phyloP scores from a whole-genome alignment of 345 rosid species.

The Eucalyptus marginata region DNA sequence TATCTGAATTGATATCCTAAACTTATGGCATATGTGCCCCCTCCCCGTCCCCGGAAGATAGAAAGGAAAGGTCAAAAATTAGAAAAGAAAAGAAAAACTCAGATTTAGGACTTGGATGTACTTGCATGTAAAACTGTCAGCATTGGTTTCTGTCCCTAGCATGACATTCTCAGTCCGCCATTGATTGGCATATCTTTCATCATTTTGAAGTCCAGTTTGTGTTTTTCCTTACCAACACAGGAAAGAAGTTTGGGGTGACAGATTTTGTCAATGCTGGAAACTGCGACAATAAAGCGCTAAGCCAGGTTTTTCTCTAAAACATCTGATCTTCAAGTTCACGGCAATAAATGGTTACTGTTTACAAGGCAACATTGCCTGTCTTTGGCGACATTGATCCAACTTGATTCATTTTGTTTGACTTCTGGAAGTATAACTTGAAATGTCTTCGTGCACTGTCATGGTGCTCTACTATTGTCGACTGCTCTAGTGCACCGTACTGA shows the following conservation, averaged over 20 bases:
- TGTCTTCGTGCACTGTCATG: background rate
- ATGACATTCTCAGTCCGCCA: background rate
- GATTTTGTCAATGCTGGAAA: slow-evolving; percentile 54
- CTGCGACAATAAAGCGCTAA: slow-evolving; percentile 27
- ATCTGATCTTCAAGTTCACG: background rate
- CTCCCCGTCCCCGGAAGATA: background rate
- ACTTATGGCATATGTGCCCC: background rate
- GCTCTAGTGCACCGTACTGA: background rate
- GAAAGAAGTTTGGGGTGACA: slow-evolving; percentile 59
- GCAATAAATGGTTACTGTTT: background rate
- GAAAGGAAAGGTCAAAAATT: background rate
- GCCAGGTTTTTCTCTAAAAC: slow-evolving; percentile 35
- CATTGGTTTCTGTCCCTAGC: background rate
- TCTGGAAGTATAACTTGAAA: background rate
- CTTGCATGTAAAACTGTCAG: background rate
- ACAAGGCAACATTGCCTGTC: background rate
- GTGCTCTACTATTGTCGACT: background rate
- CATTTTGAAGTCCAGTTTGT: background rate
- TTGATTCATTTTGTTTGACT: background rate
- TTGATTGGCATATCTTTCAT: background rate
- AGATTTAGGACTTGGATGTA: background rate
- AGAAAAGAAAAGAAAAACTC: background rate
- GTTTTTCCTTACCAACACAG: slow-evolving; percentile 10
- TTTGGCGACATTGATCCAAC: background rate
- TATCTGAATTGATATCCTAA: background rate